Evolutionary conservation across 805 yeast genomes (phyloP).

Genomic region (Metschnikowia borealis): DNA sequence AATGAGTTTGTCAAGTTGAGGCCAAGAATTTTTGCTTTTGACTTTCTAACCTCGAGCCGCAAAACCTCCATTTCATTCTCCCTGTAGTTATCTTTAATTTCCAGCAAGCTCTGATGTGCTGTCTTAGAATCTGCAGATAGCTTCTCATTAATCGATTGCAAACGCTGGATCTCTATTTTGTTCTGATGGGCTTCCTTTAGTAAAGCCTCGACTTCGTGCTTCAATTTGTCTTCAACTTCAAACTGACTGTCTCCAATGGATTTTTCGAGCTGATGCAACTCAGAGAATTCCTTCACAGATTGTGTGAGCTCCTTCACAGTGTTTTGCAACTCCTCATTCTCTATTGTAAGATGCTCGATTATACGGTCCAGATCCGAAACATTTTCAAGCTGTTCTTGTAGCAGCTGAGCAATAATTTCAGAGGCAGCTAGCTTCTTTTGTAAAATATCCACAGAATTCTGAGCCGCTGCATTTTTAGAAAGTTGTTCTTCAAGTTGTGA

Average conservation of each 20-base stretch:
- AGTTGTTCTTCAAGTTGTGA: constrained; percentile 2
- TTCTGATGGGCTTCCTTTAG: background rate
- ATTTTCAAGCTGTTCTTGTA: constrained; percentile 32
- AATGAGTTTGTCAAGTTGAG: constrained; percentile 1
- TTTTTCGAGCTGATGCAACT: constrained; percentile 46
- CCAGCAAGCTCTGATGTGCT: background rate
- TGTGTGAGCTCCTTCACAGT: constrained; percentile 30
- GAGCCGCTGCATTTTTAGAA: background rate
- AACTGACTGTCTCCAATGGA: constrained; percentile 46
- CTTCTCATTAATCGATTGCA: constrained; percentile 1
- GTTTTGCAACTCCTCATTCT: constrained; percentile 33
- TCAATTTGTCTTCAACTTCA: constrained; percentile 31
- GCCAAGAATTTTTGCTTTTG: background rate
- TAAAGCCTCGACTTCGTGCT: constrained; percentile 2
- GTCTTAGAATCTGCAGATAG: background rate
- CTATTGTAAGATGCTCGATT: constrained; percentile 30
- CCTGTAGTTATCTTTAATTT: background rate
- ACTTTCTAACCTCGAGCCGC: background rate
- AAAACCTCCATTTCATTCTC: constrained; percentile 1
- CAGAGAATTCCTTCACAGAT: constrained; percentile 45
- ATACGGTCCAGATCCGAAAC: constrained; percentile 33
- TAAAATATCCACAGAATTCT: constrained; percentile 2
- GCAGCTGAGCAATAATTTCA: constrained; percentile 21
- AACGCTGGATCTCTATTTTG: background rate
- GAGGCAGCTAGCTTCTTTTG: constrained; percentile 18